phyloP scores from a whole-genome alignment of 805 yeast genomes.

The Vanderwaltozyma verrucispora region DNA sequence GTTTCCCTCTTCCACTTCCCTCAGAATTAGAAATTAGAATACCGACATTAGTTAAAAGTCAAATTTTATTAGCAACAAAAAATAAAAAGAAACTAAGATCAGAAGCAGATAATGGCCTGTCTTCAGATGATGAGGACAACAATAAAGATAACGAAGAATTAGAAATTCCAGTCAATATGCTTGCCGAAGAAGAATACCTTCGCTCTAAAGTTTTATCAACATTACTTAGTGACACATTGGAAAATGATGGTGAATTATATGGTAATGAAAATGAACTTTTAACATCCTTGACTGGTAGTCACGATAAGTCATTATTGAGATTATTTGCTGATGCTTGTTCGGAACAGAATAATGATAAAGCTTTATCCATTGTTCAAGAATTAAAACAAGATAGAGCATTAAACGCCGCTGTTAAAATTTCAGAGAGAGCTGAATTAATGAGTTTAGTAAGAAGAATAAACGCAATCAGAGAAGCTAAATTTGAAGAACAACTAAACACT shows the following conservation, averaged over 20 bases:
- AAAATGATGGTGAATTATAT: conserved; percentile 33
- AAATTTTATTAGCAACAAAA: conserved; percentile 21
- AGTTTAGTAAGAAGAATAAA: conserved; percentile 44
- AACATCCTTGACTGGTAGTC: conserved; percentile 40
- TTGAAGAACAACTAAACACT: conserved; percentile 13
- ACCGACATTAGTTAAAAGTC: conserved; percentile 40
- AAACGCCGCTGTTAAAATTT: conserved; percentile 74
- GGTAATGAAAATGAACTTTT: conserved; percentile 45
- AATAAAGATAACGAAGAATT: conserved; percentile 18
- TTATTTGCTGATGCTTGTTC: conserved; percentile 67
- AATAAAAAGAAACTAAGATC: conserved; percentile 24
- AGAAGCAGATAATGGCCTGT: conserved; percentile 8
- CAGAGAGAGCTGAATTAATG: conserved; percentile 56
- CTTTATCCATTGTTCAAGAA: conserved; percentile 57
- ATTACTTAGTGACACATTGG: conserved; percentile 45
- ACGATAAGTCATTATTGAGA: conserved; percentile 71
- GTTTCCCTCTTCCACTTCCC: conserved; percentile 77
- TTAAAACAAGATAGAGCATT: conserved; percentile 71
- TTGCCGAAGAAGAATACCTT: conserved; percentile 55
- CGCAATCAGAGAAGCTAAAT: conserved; percentile 38
- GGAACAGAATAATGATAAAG: conserved; percentile 52
- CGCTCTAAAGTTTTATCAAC: conserved; percentile 53
- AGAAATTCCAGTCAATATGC: conserved; percentile 19
- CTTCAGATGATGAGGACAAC: conserved; percentile 13
- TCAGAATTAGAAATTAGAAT: conserved; percentile 62